Evolutionary conservation across 495 filamentous ascomycete species (phyloP).

Genomic region (Penicillium atrosanguineum): DNA sequence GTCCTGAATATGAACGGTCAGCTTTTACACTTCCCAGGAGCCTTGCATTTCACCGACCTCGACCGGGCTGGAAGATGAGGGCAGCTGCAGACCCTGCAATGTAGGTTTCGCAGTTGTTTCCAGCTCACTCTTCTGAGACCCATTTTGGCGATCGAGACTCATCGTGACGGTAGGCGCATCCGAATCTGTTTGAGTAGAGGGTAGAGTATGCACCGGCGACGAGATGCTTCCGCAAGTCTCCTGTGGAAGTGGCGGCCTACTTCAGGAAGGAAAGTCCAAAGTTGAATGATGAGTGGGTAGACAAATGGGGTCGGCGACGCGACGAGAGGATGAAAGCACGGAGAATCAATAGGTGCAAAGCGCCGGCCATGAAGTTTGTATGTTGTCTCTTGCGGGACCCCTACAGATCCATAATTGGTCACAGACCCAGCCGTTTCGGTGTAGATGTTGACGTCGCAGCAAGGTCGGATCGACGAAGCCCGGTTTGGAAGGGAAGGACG

Average conservation of each 20-base stretch:
- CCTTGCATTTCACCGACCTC: slow-evolving; percentile 22
- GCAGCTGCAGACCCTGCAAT: slow-evolving; percentile 24
- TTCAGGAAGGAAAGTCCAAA: neutral
- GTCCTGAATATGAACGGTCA: slow-evolving; percentile 6
- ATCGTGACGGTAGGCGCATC: slow-evolving; percentile 26
- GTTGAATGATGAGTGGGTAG: neutral
- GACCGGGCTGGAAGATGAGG: slow-evolving; percentile 14
- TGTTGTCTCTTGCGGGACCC: slow-evolving; percentile 3
- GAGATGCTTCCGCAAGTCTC: neutral
- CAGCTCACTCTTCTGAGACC: slow-evolving; percentile 19
- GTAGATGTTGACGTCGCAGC: neutral
- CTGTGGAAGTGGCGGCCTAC: neutral
- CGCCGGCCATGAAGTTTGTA: slow-evolving; percentile 26
- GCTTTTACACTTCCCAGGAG: neutral
- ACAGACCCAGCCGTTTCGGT: neutral
- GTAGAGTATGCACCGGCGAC: neutral
- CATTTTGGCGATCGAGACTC: slow-evolving; percentile 40
- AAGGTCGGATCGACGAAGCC: neutral
- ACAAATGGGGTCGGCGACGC: neutral
- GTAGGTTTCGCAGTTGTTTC: slow-evolving; percentile 16
- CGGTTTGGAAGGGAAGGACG: neutral
- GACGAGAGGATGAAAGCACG: slow-evolving; percentile 7
- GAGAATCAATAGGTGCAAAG: slow-evolving; percentile 3
- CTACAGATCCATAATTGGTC: slow-evolving; percentile 24
- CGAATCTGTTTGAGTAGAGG: neutral